Base-by-base conservation (phyloP, 345 rosid genomes). In the Eucalyptus guilfoylei region DNA sequence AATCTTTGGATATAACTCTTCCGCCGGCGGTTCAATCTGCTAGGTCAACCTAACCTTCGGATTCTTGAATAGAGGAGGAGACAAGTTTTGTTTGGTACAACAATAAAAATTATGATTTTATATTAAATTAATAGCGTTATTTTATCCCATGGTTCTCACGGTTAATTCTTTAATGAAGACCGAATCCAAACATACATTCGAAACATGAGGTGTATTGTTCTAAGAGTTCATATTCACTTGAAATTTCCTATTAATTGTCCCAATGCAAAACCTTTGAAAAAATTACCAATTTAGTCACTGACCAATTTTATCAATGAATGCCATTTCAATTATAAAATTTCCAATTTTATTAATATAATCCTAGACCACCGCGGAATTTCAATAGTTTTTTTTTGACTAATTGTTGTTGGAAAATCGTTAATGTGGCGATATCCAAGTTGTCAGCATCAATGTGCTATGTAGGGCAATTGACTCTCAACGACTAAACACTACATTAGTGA, bases 391-490 rank as follows among this genome's bases (percentile, higher is more conserved):
- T 7, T 76, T 12, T 0, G 0, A 2, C 5, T 14, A 11, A 40
- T 37, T 11, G 0, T 2, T 0, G 4, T 0, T 3, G 7, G 6
- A 32, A 69, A 2, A 69, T 69, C 0, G 0, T 17, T 19, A 0
- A 72, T 0, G 2, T 34, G 14, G 26, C 13, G 13, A 52, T 52
- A 52, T 52, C 26, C 26, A 19, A 21, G 26, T 52, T 52, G n/a
- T n/a, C n/a, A n/a, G n/a, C n/a, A n/a, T n/a, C n/a, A n/a, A n/a
- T n/a, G n/a, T n/a, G n/a, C n/a, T n/a, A n/a, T n/a, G n/a, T n/a
- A n/a, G n/a, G n/a, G n/a, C n/a, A n/a, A n/a, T n/a, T n/a, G 3
- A 12, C 1, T 0, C 0, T 8, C 2, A 1, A 76, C 1, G 1
- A 4, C 12, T 2, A 24, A 0, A 76, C 0, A 5, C 0, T 47